Base-by-base conservation (phyloP, 2,329 filamentous ascomycete genomes). In the Fusarium avenaceum region DNA sequence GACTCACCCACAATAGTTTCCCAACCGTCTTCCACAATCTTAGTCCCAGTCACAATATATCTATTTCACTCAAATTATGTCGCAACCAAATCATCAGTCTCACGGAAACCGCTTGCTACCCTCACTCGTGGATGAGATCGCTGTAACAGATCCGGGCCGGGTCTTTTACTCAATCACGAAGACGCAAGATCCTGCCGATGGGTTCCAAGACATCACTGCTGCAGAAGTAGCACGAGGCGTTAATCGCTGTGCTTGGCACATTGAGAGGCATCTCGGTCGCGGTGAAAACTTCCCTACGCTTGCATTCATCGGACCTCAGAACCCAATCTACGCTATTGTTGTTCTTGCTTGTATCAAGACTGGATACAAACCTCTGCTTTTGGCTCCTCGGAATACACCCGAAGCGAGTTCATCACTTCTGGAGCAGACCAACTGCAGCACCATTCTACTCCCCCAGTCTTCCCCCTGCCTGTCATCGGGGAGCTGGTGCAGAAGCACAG, bases 291-390 rank as follows among this genome's bases (percentile, higher is more conserved):
- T 79, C 54, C 75, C 77, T 4, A 79, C 80, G 1, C 45, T 81
- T 6, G 64, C 74, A 4, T 81, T 80, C 58, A 60, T 79, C 24
- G 77, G 77, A 30, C 72, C 75, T 7, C 74, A 76, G 9, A 42
- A 83, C 58, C 49, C 80, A n/a, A 73, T 78, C 14, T 78, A 80
- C 48, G 76, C 66, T 15, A 76, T 83, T 32, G 44, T 80, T 7
- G 57, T 80, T 2, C 68, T 82, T 9, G 81, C 81, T 6, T 77
- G 61, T 38, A 78, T 80, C 60, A 84, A 84, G 70, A 78, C 80
- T 4, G 81, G 82, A 4, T 80, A 82, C 64, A 79, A 80, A 51
- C 75, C 77, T 13, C 62, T 80, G 1, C 63, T 79, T 9, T 70
- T 64, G 30, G 80, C 78, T 0, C 75, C 75, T 24, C 71, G 74